Base-by-base conservation (phyloP, 73 alveolate genomes). In the Uronychia setigera region DNA sequence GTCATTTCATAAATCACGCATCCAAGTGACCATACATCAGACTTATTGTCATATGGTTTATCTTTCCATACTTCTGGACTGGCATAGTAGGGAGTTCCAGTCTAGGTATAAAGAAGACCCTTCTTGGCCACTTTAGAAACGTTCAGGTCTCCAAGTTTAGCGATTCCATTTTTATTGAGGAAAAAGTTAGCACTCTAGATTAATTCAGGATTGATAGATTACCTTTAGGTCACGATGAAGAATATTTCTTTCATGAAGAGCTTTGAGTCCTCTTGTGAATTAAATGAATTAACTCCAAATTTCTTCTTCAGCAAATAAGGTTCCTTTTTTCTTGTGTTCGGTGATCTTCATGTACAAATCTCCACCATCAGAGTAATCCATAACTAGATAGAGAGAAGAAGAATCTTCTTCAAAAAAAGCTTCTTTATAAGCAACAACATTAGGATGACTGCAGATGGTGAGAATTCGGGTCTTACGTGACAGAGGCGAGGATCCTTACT, bases 21-120 rank as follows among this genome's bases (percentile, higher is more conserved):
- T 1, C 99, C 99, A 32, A 97, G 84, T 0, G 98, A 93, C 99
- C 99, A 97, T 29, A 97, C 93, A 93, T 97, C 99, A 91, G 99
- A 93, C 91, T 93, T 94, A 28, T 90, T 88, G 81, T 95, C 99
- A 88, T 97, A 97, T 57, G 99, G 99, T 59, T 93, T 85, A 92
- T 97, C 99, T 78, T 91, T 95, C 99, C 99, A 97, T 0, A 97
- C 99, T 80, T 97, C 99, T 0, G 94, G 94, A 77, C 94, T 88
- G n/a, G 94, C 94, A 84, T 88, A 88, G 33, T 88, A 88, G 1
- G 94, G 94, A 26, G 94, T 88, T 1, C 94, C 94, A 59, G 94
- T 88, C 77, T 88, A 81, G 5, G 94, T 88, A 0, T 60, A 60
- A 1, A 83, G 88, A 0, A 88, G 32, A 0, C 94, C 94, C 78